phyloP scores from a whole-genome alignment of 1,284 basidiomycete species.

The Mycena sp. region DNA sequence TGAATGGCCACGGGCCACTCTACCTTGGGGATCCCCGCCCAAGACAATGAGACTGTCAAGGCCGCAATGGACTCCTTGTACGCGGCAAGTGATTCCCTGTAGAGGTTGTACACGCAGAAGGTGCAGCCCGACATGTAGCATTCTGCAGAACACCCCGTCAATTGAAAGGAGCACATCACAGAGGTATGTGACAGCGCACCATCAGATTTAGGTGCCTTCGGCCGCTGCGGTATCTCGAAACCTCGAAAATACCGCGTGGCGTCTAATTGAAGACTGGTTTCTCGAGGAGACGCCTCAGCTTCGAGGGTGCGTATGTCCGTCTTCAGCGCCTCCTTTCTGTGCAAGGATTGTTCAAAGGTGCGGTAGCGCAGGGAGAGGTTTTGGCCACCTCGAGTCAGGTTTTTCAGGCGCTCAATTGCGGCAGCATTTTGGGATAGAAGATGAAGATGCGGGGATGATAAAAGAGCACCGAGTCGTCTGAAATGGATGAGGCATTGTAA shows the following conservation, averaged over 20 bases:
- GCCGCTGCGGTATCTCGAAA: conserved; percentile 66
- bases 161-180: conserved; percentile 1
- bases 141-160: conserved; percentile 54
- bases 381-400: conserved; percentile 44
- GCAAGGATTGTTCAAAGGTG: conserved; percentile 62
- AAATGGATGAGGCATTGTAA: too few species aligned
- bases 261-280: neutral
- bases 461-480: too few species aligned
- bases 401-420: conserved; percentile 24
- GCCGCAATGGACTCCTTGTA: conserved; percentile 67
- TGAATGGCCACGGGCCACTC: conserved; percentile 67
- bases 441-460: too few species aligned
- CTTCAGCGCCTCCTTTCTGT: conserved; percentile 51
- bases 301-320: conserved; percentile 4
- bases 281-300: neutral
- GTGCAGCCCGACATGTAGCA: conserved; percentile 95
- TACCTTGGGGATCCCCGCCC: conserved; percentile 58
- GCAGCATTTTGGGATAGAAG: too few species aligned
- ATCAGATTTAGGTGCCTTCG: conserved; percentile 68
- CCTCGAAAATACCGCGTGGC: conserved; percentile 54
- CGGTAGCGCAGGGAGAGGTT: conserved; percentile 63
- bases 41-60: conserved; percentile 60
- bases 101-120: conserved; percentile 88
- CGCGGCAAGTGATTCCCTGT: conserved; percentile 77
- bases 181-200: conserved; percentile 51